These are phyloP conservation scores for Tubosaeta sp. DNA, from an alignment of 768 basidiomycete genomes.

Conservation along the genomic window DNA sequence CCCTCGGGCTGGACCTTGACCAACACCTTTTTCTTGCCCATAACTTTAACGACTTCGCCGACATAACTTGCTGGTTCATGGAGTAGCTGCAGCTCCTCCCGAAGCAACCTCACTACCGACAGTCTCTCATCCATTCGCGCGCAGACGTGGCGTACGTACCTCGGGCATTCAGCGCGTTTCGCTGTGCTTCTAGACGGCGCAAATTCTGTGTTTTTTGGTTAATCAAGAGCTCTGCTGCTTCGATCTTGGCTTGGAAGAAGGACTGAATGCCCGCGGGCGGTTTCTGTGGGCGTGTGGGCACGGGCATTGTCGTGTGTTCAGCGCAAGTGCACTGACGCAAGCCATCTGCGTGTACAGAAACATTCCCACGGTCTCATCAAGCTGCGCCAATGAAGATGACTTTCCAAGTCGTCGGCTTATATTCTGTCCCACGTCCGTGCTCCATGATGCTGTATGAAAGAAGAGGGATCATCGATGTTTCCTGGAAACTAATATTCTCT, in stretches of 20 bases:
- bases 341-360: neutral
- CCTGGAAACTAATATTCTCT: too few species aligned
- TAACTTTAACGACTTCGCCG: conserved; percentile 95
- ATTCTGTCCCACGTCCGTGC: too few species aligned
- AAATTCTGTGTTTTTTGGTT: conserved; percentile 97
- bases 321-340: conserved; percentile 10
- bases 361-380: conserved; percentile 11
- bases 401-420: too few species aligned
- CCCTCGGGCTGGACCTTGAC: conserved; percentile 99
- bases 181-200: conserved; percentile 90
- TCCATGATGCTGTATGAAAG: too few species aligned
- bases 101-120: conserved; percentile 69
- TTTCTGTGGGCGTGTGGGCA: conserved; percentile 29
- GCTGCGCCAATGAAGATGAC: too few species aligned
- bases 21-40: conserved; percentile 98
- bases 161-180: conserved; percentile 94
- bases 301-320: conserved; percentile 32
- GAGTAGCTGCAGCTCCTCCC: conserved; percentile 89
- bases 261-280: conserved; percentile 71
- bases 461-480: too few species aligned
- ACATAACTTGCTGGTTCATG: conserved; percentile 98
- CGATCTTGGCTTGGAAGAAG: conserved; percentile 96
- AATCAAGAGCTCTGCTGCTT: conserved; percentile 86
- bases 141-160: conserved; percentile 43
- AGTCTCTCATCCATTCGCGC: neutral